Conservation (phyloP, 1,284 basidiomycete genomes). For the Pseudozyma sp. region DNA sequence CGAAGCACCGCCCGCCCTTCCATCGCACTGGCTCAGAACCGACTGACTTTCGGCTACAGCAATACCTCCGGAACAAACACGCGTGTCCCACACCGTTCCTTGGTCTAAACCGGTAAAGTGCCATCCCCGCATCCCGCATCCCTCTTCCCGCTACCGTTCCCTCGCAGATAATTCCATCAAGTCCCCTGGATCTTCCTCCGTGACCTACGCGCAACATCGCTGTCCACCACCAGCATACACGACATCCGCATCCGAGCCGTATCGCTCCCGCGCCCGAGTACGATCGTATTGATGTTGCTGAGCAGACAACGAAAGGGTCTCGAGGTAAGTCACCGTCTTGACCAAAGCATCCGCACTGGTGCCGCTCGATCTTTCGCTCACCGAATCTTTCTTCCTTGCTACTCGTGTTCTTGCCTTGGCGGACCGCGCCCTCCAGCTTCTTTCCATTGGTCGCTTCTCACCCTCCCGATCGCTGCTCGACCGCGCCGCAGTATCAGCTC, state of each 20-base stretch:
- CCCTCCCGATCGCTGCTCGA: slow-evolving; percentile 17
- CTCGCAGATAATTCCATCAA: slow-evolving; percentile 2
- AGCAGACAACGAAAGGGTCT: slow-evolving; percentile 47
- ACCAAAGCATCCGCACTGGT: too few species aligned
- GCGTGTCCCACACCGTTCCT: not conserved
- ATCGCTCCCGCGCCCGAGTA: slow-evolving; percentile 18
- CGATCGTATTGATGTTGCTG: slow-evolving; percentile 45
- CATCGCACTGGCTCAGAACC: too few species aligned
- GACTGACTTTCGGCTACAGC: slow-evolving; percentile 1
- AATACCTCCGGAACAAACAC: not conserved
- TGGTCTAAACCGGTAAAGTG: slow-evolving; percentile 25
- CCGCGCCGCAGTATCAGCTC: slow-evolving; percentile 16
- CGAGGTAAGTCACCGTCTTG: slow-evolving; percentile 22
- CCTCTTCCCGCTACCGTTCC: slow-evolving; percentile 1
- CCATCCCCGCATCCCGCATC: not conserved
- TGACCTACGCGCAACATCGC: slow-evolving; percentile 1
- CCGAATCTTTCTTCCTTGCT: not conserved
- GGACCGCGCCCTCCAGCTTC: slow-evolving; percentile 18
- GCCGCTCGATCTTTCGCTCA: not conserved
- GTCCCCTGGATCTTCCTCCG: not conserved
- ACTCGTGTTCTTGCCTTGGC: not conserved
- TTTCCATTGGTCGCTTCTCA: slow-evolving; percentile 28
- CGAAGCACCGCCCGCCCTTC: too few species aligned
- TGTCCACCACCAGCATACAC: slow-evolving; percentile 9
- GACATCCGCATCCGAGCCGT: slow-evolving; percentile 3